Conservation (phyloP, 2,329 filamentous ascomycete species). For the Botrytis medusae region DNA sequence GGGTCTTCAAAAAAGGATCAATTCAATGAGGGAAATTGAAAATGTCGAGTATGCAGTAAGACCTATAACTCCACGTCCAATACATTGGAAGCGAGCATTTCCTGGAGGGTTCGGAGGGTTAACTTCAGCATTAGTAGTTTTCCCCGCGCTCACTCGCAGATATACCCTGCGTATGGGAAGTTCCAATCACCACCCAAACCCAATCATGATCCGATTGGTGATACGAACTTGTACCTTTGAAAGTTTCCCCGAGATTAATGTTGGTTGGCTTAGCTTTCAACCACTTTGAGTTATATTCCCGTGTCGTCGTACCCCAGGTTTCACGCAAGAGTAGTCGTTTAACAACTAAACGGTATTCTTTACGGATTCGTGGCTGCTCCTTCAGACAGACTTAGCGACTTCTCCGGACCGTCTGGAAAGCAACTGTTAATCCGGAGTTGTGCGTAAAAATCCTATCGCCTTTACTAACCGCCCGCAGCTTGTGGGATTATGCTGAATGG, state of each 20-base stretch:
- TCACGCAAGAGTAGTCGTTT: neutral
- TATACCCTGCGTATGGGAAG: constrained; percentile 6
- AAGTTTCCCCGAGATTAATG: constrained; percentile 7
- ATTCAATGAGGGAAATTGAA: neutral
- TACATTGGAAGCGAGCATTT: neutral
- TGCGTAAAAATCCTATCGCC: neutral
- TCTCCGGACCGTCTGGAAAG: neutral
- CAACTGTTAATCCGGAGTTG: neutral
- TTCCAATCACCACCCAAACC: neutral
- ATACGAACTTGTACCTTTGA: neutral
- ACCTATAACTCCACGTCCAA: neutral
- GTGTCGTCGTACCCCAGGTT: constrained; percentile 15
- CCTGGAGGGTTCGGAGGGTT: neutral
- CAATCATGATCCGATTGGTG: constrained; percentile 12
- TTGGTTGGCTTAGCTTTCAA: constrained; percentile 3
- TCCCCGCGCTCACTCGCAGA: constrained; percentile 15
- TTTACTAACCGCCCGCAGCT: neutral
- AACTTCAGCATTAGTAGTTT: constrained; percentile 1
- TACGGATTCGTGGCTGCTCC: neutral
- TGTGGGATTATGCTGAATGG: neutral
- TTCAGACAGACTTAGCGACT: neutral
- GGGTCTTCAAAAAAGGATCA: neutral
- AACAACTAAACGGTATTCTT: neutral
- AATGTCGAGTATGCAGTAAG: constrained; percentile 5
- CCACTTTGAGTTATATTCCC: neutral